Evolutionary conservation across 148 eudicot species (phyloP).

Genomic region (Chenopodium suecicum): DNA sequence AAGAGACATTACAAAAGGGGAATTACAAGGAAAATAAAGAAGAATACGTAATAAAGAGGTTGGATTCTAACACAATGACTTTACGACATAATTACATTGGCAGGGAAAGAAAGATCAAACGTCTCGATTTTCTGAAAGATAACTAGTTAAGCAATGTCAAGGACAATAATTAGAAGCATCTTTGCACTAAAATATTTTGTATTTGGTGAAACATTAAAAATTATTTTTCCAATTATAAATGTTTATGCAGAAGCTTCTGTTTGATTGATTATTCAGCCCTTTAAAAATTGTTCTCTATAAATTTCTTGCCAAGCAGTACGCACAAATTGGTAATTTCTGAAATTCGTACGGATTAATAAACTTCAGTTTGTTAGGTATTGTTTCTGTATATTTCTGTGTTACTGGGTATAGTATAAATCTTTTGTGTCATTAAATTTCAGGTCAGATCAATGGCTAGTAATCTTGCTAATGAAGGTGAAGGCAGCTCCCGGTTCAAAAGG

Average conservation of each 20-base stretch:
- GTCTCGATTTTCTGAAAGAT: background rate
- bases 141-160: background rate
- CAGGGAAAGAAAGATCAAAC: background rate
- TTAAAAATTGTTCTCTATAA: background rate
- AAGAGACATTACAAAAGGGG: no score
- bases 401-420: background rate
- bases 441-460: constrained; percentile 12
- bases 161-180: background rate
- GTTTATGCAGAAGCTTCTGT: background rate
- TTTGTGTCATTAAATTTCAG: background rate
- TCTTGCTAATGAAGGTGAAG: background rate
- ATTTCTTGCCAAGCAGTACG: background rate
- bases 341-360: background rate
- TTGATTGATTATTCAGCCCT: background rate
- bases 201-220: no score
- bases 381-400: background rate
- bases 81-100: background rate
- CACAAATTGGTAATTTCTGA: background rate
- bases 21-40: no score
- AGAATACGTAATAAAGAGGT: no score
- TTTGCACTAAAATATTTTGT: background rate
- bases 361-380: background rate
- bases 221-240: no score
- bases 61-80: background rate
- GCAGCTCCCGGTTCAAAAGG: background rate